Evolutionary conservation across 768 basidiomycete genomes (phyloP), one percentile per base, ranked within the genome.

Genomic region (Lentinula raphanica): DNA sequence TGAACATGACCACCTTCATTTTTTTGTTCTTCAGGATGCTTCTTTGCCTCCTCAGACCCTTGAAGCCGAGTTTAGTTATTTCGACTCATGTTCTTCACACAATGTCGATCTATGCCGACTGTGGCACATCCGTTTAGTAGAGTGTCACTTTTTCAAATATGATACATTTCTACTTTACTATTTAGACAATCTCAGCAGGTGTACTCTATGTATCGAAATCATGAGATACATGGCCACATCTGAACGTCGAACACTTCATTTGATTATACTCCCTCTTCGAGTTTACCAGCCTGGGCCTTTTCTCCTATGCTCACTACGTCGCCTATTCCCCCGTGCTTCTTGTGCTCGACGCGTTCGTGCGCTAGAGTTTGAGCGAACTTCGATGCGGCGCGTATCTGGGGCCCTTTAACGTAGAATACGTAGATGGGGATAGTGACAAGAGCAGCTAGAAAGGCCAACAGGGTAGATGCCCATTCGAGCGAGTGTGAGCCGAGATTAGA

Each of bases 401-500:
- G 59, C 49, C 59, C 59, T 17, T 59, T 59, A n/a, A 50, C 28
- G 17, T 59, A 59, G 28, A 59, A 59, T 9, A 59, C 31, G 21
- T 55, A 59, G 8, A 59, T 54, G 1, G 59, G 59, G 8, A 59
- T 59, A 23, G 38, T 54, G n/a, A 59, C 59, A 15, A 55, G 36
- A 11, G 48, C 23, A 13, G 51, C 59, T 5, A 59, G 23, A 44
- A 45, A 28, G 19, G 42, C 54, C 13, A 59, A 23, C 11, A 59
- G 53, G 6, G 59, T 59, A 23, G 59, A 55, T 15, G 59, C 51
- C 59, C 59, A 59, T 55, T 59, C 27, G 32, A 59, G 48, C n/a
- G 53, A 46, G 38, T 59, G 54, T 15, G 51, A 45, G n/a, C 54
- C 32, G n/a, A 53, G 51, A 31, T 54, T 59, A 29, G 55, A 45